phyloP scores from a whole-genome alignment of 1,284 basidiomycete genomes.

The Ganoderma sp. region DNA sequence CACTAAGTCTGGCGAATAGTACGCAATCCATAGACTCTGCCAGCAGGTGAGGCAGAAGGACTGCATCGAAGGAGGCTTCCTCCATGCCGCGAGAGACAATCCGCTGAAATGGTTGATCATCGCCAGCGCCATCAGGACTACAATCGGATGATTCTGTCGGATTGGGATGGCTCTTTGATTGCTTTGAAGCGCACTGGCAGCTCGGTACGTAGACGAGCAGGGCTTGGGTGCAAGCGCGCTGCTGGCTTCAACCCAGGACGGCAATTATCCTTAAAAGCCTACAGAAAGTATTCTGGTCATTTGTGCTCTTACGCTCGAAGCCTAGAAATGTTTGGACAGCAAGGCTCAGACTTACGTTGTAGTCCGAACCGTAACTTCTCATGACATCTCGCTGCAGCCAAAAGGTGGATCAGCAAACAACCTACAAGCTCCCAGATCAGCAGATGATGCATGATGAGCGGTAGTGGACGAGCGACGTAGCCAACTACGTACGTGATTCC shows the following conservation, averaged over 20 bases:
- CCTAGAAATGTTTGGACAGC: background rate
- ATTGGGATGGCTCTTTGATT: no score
- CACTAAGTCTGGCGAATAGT: no score
- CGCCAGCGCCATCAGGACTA: background rate
- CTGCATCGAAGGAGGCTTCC: background rate
- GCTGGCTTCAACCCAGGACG: background rate
- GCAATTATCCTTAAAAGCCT: background rate
- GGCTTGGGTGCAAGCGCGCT: no score
- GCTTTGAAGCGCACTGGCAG: no score
- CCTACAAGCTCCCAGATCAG: background rate
- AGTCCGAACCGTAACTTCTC: background rate
- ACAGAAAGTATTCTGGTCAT: background rate
- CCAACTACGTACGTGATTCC: background rate
- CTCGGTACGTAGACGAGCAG: no score
- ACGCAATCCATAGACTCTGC: background rate
- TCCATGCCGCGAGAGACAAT: background rate
- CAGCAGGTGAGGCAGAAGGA: background rate
- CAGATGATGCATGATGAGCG: no score
- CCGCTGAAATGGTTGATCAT: slow-evolving; percentile 3
- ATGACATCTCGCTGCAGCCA: background rate
- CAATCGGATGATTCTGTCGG: background rate
- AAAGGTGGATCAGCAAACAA: background rate
- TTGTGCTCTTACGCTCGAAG: background rate
- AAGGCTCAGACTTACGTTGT: background rate
- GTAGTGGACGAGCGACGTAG: background rate